phyloP scores from a whole-genome alignment of 108 stramenopile genomes.

The Epipyxis sp. region DNA sequence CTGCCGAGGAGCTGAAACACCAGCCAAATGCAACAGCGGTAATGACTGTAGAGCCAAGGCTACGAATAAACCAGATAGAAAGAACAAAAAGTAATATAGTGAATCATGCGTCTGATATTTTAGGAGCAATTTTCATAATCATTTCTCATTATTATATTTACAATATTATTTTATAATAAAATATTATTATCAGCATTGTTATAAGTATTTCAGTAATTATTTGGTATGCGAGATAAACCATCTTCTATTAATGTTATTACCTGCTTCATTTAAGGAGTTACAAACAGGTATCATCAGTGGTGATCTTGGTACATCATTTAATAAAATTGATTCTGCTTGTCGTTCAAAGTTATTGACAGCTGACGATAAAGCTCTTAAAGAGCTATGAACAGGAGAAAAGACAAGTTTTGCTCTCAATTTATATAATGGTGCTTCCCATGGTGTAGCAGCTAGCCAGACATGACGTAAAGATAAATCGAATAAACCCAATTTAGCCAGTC shows the following conservation, averaged over 20 bases:
- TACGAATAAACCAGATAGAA: too few relatives aligned
- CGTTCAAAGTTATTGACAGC: slow-evolving; percentile 26
- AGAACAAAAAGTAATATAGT: too few relatives aligned
- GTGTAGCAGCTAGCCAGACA: neutral
- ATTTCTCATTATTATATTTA: too few relatives aligned
- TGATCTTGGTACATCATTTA: neutral
- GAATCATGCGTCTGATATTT: too few relatives aligned
- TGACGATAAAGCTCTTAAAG: slow-evolving; percentile 4
- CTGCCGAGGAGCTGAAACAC: neutral
- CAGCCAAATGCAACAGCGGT: slow-evolving; percentile 18
- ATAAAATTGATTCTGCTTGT: slow-evolving; percentile 18
- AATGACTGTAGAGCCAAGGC: slow-evolving; percentile 6
- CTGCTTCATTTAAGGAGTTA: neutral
- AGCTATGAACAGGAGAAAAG: slow-evolving; percentile 24
- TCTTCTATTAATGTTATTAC: too few relatives aligned
- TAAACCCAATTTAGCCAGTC: slow-evolving; percentile 20
- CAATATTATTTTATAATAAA: too few relatives aligned
- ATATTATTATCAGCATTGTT: too few relatives aligned
- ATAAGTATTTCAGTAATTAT: too few relatives aligned
- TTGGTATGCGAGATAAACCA: too few relatives aligned
- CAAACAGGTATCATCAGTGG: neutral
- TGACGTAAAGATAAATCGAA: slow-evolving; percentile 8
- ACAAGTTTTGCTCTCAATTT: neutral
- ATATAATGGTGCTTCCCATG: slow-evolving; percentile 19
- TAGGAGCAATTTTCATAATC: too few relatives aligned